Evolutionary conservation across 768 basidiomycete genomes (phyloP), one percentile per base, ranked within the genome.

Genomic region (Wakefieldia striispora): DNA sequence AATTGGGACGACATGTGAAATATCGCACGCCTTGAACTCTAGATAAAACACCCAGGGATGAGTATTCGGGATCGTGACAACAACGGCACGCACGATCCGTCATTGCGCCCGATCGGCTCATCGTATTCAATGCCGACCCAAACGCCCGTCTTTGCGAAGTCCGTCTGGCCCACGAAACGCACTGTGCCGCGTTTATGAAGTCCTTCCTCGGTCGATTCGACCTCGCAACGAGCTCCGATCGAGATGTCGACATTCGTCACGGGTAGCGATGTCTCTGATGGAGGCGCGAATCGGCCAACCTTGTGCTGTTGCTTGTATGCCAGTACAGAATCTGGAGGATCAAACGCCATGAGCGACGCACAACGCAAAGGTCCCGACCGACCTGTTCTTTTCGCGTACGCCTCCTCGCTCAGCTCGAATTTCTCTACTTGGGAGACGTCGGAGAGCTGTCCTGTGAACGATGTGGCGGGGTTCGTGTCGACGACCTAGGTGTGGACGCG

Each of bases 81-180:
- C 48, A 36, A 36, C 33, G 21, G 14, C 9, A 83, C 93, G 71
- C 64, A 95, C 94, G 84, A 85, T 58, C 95, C 95, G 66, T 97
- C 89, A 54, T 95, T 94, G 72, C 95, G 97, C 11, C 95, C 95
- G 20, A 91, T 76, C 3, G 95, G 95, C 60, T 98, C 95, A 63
- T 98, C 95, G 62, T 94, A 91, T 65, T 95, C 91, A 17, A 98
- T 75, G 0, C 95, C 95, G 1, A 97, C 79, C 95, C 95, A 98
- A 1, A 82, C 68, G 0, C 86, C 82, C 4, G 68, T 63, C 13
- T 74, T 79, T 50, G 76, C 80, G 62, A 97, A 97, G 48, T 77
- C 75, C 0, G 94, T 91, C 33, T 72, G 66, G 0, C 95, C 95
- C 23, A 93, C 84, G 58, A 85, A 97, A n/a, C 84, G 76, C 36